A percentile compares a stretch with the other conserved stretches of the same genome.
These are phyloP conservation scores for Plasmodium chabaudi DNA, from an alignment of 169 alveolate genomes.

Conservation along the genomic window DNA sequence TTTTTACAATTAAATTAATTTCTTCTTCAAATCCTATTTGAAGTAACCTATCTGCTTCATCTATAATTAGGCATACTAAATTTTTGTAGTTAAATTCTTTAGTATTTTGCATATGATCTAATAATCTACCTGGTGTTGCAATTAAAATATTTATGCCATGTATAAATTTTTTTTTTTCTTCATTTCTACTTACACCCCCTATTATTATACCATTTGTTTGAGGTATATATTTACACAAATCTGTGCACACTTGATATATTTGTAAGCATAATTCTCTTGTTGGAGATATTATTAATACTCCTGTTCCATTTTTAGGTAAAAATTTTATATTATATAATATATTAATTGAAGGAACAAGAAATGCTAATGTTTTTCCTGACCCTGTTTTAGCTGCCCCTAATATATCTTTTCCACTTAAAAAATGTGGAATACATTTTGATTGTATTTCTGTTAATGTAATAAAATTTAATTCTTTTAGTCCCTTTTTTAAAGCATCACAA, in stretches of 20 bases:
- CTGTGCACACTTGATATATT: slow-evolving; percentile 97
- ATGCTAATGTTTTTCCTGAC: slow-evolving; percentile 99
- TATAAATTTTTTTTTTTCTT: slow-evolving; percentile 96
- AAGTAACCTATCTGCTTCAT: slow-evolving; percentile 99
- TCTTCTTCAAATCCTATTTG: slow-evolving; percentile 99
- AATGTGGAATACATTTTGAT: slow-evolving; percentile 97
- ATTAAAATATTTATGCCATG: slow-evolving; percentile 97
- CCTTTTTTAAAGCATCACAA: slow-evolving; percentile 92
- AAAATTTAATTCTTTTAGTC: slow-evolving; percentile 93
- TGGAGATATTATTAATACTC: slow-evolving; percentile 96
- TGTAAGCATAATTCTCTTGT: slow-evolving; percentile 98
- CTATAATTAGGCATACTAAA: slow-evolving; percentile 95
- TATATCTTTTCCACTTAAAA: slow-evolving; percentile 97
- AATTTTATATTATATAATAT: slow-evolving; percentile 95
- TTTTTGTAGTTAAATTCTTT: slow-evolving; percentile 95
- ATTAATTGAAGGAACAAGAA: slow-evolving; percentile 98
- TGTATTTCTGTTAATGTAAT: slow-evolving; percentile 96
- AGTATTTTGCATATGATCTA: slow-evolving; percentile 99
- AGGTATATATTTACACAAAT: slow-evolving; percentile 92
- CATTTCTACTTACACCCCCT: slow-evolving; percentile 98
- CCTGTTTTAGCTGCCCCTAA: slow-evolving; percentile 98
- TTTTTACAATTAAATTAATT: slow-evolving; percentile 96
- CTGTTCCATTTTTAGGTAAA: slow-evolving; percentile 95
- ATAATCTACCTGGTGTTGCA: slow-evolving; percentile 99
- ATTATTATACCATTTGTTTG: slow-evolving; percentile 98